Percentiles rank a stretch among this genome's conserved stretches.
These are phyloP conservation scores for Ajuga reptans DNA, from an alignment of 305 asterid genomes.

Conservation along the genomic window DNA sequence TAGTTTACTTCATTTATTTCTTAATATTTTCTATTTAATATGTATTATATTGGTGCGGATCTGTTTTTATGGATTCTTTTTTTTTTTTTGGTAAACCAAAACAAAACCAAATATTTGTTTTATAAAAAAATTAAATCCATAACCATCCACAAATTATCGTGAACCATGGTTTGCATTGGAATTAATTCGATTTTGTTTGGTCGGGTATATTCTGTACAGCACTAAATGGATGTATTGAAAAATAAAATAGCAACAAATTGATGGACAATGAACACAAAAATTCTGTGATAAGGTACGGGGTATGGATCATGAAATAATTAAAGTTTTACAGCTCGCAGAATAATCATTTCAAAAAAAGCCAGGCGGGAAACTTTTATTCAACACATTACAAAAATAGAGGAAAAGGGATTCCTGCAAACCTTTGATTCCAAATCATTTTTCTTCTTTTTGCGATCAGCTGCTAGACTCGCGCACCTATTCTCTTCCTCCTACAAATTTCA, in stretches of 20 bases:
- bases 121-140: too few species aligned
- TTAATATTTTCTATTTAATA: too few species aligned
- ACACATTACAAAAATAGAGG: neutral
- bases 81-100: too few species aligned
- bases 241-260: neutral
- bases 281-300: neutral
- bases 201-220: too few species aligned
- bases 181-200: too few species aligned
- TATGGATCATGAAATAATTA: neutral
- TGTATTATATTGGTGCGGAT: too few species aligned
- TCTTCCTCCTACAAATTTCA: slow-evolving; percentile 45
- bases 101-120: too few species aligned
- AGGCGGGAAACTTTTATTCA: neutral
- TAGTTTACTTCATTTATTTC: too few species aligned
- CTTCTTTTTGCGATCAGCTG: slow-evolving; percentile 14
- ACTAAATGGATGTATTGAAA: neutral
- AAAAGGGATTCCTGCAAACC: slow-evolving; percentile 19
- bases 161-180: too few species aligned
- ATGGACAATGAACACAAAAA: neutral
- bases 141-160: too few species aligned
- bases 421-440: slow-evolving; percentile 27
- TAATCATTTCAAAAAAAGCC: neutral
- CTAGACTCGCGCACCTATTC: slow-evolving; percentile 30
- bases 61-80: too few species aligned
- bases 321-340: too few species aligned